Evolutionary conservation across 2,329 filamentous ascomycete genomes (phyloP), one percentile per base, ranked within the genome.

Genomic region (Colletotrichum sp.): DNA sequence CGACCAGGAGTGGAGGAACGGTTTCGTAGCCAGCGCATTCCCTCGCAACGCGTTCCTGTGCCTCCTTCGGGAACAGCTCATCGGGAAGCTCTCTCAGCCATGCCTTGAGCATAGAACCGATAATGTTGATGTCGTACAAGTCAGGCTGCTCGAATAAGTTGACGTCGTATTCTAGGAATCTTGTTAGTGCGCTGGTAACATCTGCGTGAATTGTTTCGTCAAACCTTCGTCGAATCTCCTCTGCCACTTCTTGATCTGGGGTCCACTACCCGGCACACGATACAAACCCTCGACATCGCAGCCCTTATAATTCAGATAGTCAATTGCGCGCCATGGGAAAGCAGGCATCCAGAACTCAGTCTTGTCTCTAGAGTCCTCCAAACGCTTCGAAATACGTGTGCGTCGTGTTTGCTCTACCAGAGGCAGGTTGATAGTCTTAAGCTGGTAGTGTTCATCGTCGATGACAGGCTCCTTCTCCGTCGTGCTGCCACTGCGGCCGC

Each of bases 281-380:
- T 99, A 99, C 5, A 99, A 89, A 5, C 96, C 96, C 85, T 98
- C 96, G 52, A 98, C 95, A 81, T 98, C 96, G 80, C 95, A 97
- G 52, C 95, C 95, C 82, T 97, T 98, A 85, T 96, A 97, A 84
- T 98, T 98, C 69, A 99, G 88, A 83, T 98, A 98, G 86, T 99
- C 96, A 79, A 99, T 98, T 75, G 96, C 98, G 78, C 96, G 91
- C 94, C 96, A 98, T 1, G 96, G 96, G 75, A 99, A 93, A 8
- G 96, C 95, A 15, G 96, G 96, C 96, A 99, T 98, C 96, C 96
- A 99, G 82, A 98, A 99, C 82, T 98, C 96, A 1, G 96, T 99
- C 88, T 98, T 98, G 82, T 99, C 96, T 77, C 94, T 92, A 12
- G 96, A 98, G 77, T 95, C 92, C 82, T 98, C 95, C 59, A 99